Base-by-base conservation (phyloP, 2,329 filamentous ascomycete species). In the Pleomassaria siparia region DNA sequence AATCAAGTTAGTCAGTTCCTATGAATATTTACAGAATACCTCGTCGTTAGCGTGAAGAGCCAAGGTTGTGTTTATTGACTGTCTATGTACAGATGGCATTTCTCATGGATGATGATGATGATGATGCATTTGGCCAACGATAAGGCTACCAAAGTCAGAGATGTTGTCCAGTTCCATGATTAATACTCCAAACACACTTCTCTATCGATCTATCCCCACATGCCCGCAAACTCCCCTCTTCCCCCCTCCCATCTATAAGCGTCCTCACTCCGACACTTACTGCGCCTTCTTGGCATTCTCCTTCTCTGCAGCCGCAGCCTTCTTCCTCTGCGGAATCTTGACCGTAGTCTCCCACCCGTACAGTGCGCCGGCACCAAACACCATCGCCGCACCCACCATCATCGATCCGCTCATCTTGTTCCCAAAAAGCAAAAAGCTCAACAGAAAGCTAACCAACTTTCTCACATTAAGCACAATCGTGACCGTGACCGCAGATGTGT, bases 381-480 rank as follows among this genome's bases (percentile, higher is more conserved):
- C 94, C 52, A 97, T 77, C 4, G 83, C 76, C 0, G 92, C 91
- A 2, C 94, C 94, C 4, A 89, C 50, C 44, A 95, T 72, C 51
- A 95, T 96, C 30, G 89, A 86, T 0, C 78, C 73, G 11, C 87
- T 83, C 55, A 99, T 76, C 30, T 80, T 74, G 67, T 99, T 96
- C 4, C 92, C 94, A 72, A 99, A 99, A 1, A 99, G 72, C 81
- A 91, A 92, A 49, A 97, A 95, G 60, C 91, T 96, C 49, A 97
- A 71, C 52, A 97, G 75, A 51, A 97, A 80, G 62, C 91, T 96
- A 46, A 96, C 87, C 16, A 99, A 77, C 72, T 99, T 99, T 59
- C 94, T 83, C 50, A 99, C 88, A 68, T 97, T 99, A 50, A 99
- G 78, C 40, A 97, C 91, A 60, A 99, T 95, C 1, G 92, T 96